These are phyloP conservation scores for Triangularia verruculosa DNA, from an alignment of 2,329 filamentous ascomycete genomes.

Conservation along the genomic window DNA sequence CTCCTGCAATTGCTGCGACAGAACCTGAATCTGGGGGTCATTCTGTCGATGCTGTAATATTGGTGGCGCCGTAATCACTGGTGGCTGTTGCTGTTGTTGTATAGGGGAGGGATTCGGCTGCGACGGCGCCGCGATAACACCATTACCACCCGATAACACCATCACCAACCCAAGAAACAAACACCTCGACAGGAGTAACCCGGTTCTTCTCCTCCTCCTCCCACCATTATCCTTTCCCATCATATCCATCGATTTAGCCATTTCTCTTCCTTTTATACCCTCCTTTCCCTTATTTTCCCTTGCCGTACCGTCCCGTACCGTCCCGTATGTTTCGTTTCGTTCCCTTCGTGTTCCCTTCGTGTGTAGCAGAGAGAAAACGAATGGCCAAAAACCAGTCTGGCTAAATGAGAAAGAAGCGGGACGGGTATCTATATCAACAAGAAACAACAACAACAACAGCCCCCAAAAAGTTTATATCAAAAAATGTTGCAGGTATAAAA, in stretches of 20 bases:
- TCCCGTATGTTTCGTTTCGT: background rate
- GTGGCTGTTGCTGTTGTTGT: background rate
- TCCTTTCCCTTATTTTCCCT: background rate
- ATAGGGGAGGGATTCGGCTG: background rate
- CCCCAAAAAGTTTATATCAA: constrained; percentile 9
- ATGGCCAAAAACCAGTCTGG: constrained; percentile 20
- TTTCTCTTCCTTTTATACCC: background rate
- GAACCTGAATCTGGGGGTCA: constrained; percentile 28
- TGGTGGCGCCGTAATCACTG: constrained; percentile 29
- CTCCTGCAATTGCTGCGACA: constrained; percentile 33
- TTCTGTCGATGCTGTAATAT: constrained; percentile 22
- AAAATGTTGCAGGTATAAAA: background rate
- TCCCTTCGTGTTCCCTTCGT: too few relatives aligned
- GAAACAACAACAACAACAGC: constrained; percentile 9
- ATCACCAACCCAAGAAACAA: constrained; percentile 5
- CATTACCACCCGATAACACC: background rate
- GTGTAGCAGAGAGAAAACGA: too few relatives aligned
- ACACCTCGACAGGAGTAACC: background rate
- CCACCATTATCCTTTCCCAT: background rate
- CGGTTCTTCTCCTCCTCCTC: background rate
- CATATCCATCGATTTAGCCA: background rate
- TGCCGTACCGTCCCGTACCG: background rate
- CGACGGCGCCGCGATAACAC: too few relatives aligned
- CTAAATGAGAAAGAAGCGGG: constrained; percentile 9
- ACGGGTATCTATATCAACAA: background rate